Evolutionary conservation across 2,329 filamentous ascomycete genomes (phyloP), one percentile per base, ranked within the genome.

Genomic region (Diatrype stigma): DNA sequence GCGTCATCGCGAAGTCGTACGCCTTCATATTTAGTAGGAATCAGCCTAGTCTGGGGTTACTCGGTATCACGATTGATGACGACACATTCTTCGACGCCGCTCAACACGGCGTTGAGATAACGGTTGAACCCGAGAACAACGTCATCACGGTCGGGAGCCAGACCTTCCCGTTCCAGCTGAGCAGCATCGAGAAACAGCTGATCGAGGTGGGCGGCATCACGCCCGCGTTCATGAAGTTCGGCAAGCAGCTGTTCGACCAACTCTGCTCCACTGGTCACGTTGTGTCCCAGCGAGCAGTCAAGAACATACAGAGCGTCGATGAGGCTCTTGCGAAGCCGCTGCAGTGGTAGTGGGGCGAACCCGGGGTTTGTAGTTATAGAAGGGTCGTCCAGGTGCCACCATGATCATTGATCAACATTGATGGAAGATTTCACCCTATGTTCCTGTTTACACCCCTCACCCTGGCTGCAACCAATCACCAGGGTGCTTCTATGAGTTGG

Each of bases 21-120:
- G 67, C 71, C 0, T 77, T 76, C 58, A 77, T 77, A 51, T 76
- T 72, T 49, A 63, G 63, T 6, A 67, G 73, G 2, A 77, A 78
- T 56, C 69, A 73, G 62, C 71, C 74, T 0, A 73, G 64, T 34
- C 58, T 77, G 0, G 74, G 75, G 0, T 65, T 77, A 0, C 54
- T 77, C 16, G 73, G 73, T 0, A 72, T 77, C 45, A 63, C 60
- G 2, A 66, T 78, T 12, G 47, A 52, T 0, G 68, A 76, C 47
- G 63, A 67, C 7, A 55, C 44, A 0, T 75, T 77, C 54, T 75
- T 67, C 50, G 62, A 68, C 3, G 55, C 60, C 1, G 70, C 65
- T 0, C 40, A 50, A 16, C 67, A 74, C 42, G 69, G 70, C 0
- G 48, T 48, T 0, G 60, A 63, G 2, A 70, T 76, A 16, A 62